Conservation (phyloP, 1,139 yeast genomes). For the Meyerozyma elateridarum region DNA sequence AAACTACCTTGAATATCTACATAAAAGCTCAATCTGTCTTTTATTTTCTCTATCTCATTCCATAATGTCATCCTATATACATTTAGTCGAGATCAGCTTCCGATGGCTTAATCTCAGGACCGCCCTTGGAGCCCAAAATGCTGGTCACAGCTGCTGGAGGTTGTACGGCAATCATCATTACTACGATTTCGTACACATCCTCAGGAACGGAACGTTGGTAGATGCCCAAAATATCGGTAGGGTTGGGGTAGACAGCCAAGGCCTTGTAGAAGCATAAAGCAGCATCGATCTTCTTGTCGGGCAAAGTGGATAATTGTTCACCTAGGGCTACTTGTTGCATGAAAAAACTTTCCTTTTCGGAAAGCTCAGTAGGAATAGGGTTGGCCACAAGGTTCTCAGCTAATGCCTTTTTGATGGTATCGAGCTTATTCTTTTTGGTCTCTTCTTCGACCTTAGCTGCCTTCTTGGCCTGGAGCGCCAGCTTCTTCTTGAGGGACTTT, state of each 20-base stretch:
- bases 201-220: constrained; percentile 86
- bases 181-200: constrained; percentile 74
- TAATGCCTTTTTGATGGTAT: constrained; percentile 57
- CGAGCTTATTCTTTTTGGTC: constrained; percentile 56
- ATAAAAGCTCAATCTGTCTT: no score
- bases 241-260: constrained; percentile 90
- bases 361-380: constrained; percentile 71
- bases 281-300: constrained; percentile 65
- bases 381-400: constrained; percentile 58
- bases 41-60: no score
- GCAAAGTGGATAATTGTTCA: constrained; percentile 60
- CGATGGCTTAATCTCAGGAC: constrained; percentile 20
- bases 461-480: constrained; percentile 54
- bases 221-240: constrained; percentile 81
- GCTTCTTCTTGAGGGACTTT: constrained; percentile 60
- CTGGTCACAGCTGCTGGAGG: constrained; percentile 82
- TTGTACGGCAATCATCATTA: constrained; percentile 82
- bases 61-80: constrained; percentile 3
- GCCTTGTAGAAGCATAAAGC: constrained; percentile 94
- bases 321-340: constrained; percentile 81
- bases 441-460: constrained; percentile 54
- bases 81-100: constrained; percentile 38
- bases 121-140: constrained; percentile 43
- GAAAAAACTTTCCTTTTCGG: constrained; percentile 72
- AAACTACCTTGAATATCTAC: no score